A percentile compares a stretch with the other conserved stretches of the same genome.
Evolutionary conservation across 2,329 filamentous ascomycete species (phyloP).

Genomic region (Pseudogymnoascus sp.): DNA sequence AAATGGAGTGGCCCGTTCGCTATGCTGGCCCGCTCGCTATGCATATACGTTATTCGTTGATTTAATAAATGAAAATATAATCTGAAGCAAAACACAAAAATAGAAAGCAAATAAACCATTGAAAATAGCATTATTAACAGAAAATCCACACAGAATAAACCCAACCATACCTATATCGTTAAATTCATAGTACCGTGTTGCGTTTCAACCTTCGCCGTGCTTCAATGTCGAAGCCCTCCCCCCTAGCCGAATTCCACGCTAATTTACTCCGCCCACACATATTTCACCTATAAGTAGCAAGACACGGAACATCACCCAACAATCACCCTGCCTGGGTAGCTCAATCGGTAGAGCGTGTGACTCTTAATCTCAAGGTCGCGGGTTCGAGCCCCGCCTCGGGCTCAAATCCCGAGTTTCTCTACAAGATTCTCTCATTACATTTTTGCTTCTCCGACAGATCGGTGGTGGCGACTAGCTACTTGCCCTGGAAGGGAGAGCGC

Average conservation of each 20-base stretch:
- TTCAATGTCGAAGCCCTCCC: not conserved
- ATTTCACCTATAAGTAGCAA: not conserved
- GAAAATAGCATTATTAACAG: not conserved
- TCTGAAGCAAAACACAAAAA: not conserved
- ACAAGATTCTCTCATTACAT: slow-evolving; percentile 4
- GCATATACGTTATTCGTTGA: too few species aligned
- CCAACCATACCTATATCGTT: not conserved
- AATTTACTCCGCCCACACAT: not conserved
- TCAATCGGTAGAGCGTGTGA: slow-evolving; percentile 69
- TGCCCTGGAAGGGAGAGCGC: not conserved
- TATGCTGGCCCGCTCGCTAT: too few species aligned
- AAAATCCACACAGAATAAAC: not conserved
- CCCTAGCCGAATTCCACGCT: not conserved
- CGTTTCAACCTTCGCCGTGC: not conserved
- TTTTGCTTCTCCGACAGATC: not conserved
- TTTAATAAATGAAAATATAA: not conserved
- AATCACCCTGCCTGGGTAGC: slow-evolving; percentile 35
- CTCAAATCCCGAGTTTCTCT: slow-evolving; percentile 7
- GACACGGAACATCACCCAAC: not conserved
- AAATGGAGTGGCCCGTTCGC: too few species aligned
- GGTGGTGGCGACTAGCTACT: too few species aligned
- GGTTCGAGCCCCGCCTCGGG: slow-evolving; percentile 7
- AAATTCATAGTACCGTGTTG: not conserved
- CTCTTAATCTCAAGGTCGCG: slow-evolving; percentile 33
- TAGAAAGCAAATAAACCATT: not conserved